Evolutionary conservation across 768 basidiomycete genomes (phyloP).

Genomic region (Rhizopogon salebrosus): DNA sequence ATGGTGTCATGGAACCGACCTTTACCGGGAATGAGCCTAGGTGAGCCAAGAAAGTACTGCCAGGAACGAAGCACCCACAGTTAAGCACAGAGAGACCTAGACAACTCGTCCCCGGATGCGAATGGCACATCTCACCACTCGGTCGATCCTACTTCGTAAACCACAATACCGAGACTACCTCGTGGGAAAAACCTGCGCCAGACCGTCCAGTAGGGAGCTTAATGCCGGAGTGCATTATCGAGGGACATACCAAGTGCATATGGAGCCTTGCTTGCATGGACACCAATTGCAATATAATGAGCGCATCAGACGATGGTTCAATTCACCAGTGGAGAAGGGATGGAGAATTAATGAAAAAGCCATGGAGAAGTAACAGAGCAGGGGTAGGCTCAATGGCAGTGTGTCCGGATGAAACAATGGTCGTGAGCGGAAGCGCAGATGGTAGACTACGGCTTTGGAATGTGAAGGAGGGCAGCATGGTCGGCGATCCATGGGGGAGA

Average conservation of each 20-base stretch:
- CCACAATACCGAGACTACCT: too few relatives aligned
- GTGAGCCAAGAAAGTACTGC: too few relatives aligned
- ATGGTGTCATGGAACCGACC: neutral
- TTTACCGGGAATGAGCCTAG: neutral
- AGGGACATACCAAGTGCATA: neutral
- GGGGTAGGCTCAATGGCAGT: neutral
- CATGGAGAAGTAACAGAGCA: neutral
- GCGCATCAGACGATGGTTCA: neutral
- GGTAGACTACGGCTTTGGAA: neutral
- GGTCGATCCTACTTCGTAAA: too few relatives aligned
- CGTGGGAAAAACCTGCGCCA: too few relatives aligned
- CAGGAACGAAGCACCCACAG: too few relatives aligned
- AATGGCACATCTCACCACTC: too few relatives aligned
- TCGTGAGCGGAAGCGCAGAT: neutral
- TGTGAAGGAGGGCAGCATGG: neutral
- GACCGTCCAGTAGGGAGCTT: too few relatives aligned
- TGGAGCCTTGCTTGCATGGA: neutral
- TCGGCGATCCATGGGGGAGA: neutral
- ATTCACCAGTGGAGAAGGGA: neutral
- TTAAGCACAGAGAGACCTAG: too few relatives aligned
- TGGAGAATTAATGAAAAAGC: neutral
- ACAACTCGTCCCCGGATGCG: too few relatives aligned
- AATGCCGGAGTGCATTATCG: too few relatives aligned
- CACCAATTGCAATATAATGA: neutral
- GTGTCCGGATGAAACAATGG: neutral